Evolutionary conservation across 176 grass and related monocot species (phyloP), one percentile per base, ranked within the genome.

Genomic region (Stipa capillata): DNA sequence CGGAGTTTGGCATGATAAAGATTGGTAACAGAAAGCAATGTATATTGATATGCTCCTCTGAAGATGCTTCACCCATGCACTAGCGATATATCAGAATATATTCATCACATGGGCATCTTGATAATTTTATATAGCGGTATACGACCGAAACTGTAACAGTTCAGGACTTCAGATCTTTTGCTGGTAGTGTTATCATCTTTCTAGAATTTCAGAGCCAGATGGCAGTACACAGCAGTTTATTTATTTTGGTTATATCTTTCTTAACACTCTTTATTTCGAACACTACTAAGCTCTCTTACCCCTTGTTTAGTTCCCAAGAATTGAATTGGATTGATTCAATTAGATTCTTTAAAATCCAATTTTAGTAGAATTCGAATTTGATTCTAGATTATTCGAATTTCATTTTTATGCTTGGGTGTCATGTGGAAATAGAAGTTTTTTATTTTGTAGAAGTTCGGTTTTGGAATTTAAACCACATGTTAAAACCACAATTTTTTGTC

Each of bases 61-160:
- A 47, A 89, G 87, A 85, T 89, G 71, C 82, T 70, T 25, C 40
- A 6, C 52, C 40, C 17, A 24, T 43, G 13, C 44, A 3, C 44
- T 17, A 60, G 41, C 13, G 60, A 55, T 63, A 42, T 83, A 24
- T 14, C 9, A 4, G 0, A 74, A 83, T n/a, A 79, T 73, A 65
- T 79, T 71, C 65, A 79, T 79, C 58, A 41, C 47, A 25, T 84
- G 39, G 49, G 80, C 76, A 63, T 74, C 77, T 75, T 74, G 15
- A 15, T 33, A 4, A 24, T 74, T 77, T 21, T 25, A 57, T 45
- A 57, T 32, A 61, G 11, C n/a, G 54, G 28, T 43, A 8, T 61
- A 14, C 6, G 45, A 55, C 24, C 3, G n/a, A 36, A 74, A 66
- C 4, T 66, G 8, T 32, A 58, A 33, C 62, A 35, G 11, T 58